These are phyloP conservation scores for Zoysia japonica DNA, from an alignment of 176 grass and related monocot species.

Conservation along the genomic window DNA sequence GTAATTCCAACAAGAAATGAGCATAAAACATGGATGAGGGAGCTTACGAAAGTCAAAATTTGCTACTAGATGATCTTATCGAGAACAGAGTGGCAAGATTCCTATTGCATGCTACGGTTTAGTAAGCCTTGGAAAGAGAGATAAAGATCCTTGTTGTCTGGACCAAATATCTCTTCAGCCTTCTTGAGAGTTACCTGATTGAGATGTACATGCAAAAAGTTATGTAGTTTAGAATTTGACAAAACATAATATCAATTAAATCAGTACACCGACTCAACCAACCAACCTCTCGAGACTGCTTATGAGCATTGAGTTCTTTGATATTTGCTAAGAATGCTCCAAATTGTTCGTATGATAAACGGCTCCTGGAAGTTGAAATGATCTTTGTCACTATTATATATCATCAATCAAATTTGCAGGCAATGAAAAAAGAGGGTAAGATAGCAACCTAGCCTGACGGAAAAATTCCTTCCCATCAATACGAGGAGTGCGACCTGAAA, in stretches of 20 bases:
- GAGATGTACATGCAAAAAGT: constrained; percentile 6
- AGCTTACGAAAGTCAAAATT: background rate
- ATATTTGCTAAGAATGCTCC: constrained; percentile 96
- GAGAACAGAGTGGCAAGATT: background rate
- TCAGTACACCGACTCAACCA: background rate
- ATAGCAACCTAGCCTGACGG: constrained; percentile 72
- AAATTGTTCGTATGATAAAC: constrained; percentile 97
- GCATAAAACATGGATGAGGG: background rate
- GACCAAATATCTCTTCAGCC: constrained; percentile 93
- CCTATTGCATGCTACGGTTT: constrained; percentile 63
- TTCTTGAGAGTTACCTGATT: constrained; percentile 91
- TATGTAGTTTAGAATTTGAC: background rate
- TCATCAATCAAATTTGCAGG: background rate
- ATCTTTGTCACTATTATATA: constrained; percentile 13
- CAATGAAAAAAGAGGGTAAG: constrained; percentile 8
- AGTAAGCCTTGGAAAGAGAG: constrained; percentile 87
- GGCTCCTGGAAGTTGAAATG: constrained; percentile 62
- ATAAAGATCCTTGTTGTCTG: constrained; percentile 84
- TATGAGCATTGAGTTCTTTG: constrained; percentile 93
- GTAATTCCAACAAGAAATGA: constrained; percentile 28
- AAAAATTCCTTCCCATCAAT: constrained; percentile 99
- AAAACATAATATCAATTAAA: background rate
- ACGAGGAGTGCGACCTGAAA: constrained; percentile 79
- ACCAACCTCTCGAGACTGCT: constrained; percentile 84
- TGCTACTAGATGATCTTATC: background rate